Evolutionary conservation across 2,329 filamentous ascomycete species (phyloP), one percentile per base, ranked within the genome.

Genomic region (Neonectria ditissima): DNA sequence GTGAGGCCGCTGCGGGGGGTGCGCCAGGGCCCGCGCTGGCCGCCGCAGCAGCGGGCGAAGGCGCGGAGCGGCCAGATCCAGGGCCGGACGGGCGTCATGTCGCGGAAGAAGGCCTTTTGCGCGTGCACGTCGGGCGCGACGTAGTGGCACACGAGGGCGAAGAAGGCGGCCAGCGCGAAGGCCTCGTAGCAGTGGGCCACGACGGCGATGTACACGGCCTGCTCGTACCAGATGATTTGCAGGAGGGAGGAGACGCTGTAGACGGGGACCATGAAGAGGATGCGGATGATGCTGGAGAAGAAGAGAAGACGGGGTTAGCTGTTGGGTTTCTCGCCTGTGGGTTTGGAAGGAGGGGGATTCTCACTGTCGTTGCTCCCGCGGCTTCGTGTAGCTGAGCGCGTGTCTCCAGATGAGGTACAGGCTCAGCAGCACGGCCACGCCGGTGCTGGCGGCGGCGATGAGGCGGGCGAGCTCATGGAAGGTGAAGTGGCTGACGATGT

Each of bases 121-220:
- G 88, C 85, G 77, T 94, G 92, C 22, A 97, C 80, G 69, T 90
- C 89, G 8, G 91, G 91, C 5, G 91, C 92, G 65, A 93, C 85
- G 77, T 96, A 96, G 74, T 93, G 87, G 76, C 92, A 96, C 74
- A 97, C 81, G 50, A 97, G 83, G 9, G 91, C 89, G 79, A 97
- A 97, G 83, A 97, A 97, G 67, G 91, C 92, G 30, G 92, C 90
- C 68, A 97, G 94, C 61, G 92, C 92, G 73, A 97, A 95, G 11
- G 93, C 92, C 80, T 97, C 93, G 78, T 97, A 97, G 79, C 92
- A 95, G 76, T 96, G 91, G 72, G 91, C 89, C 45, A 95, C 81
- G 55, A 96, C 89, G 74, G 92, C 86, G 76, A 91, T 96, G 80
- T 97, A 97, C 60, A 96, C 87, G 52, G 91, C 88, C 73, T 94